Evolutionary conservation across 2,329 filamentous ascomycete genomes (phyloP).

Genomic region (Corniculantispora saksenae): DNA sequence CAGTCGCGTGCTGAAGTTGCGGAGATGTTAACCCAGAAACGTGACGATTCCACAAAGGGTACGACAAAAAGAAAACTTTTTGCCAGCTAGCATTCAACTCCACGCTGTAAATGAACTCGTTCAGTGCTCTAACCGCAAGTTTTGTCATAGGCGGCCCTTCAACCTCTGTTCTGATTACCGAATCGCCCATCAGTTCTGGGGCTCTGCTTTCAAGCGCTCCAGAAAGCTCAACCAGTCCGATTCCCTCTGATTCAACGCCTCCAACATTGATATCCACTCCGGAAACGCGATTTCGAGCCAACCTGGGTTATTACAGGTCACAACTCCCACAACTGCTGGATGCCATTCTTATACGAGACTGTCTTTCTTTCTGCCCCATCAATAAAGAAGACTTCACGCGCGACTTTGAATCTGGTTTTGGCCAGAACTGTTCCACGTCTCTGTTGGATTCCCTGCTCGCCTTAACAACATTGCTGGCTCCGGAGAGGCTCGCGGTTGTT

Average conservation of each 20-base stretch:
- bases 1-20: conserved; percentile 8
- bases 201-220: neutral
- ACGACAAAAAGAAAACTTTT: neutral
- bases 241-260: neutral
- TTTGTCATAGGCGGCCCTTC: neutral
- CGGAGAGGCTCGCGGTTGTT: neutral
- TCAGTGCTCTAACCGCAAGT: neutral
- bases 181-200: neutral
- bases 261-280: neutral
- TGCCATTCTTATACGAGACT: conserved; percentile 4
- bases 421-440: neutral
- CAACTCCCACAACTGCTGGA: conserved; percentile 4
- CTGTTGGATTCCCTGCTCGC: neutral
- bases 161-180: neutral
- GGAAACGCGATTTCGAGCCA: neutral
- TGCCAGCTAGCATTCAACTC: neutral
- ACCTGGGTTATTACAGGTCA: neutral
- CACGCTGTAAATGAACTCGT: neutral
- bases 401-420: neutral
- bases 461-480: neutral
- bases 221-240: neutral
- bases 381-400: neutral
- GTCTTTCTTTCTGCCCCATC: conserved; percentile 2
- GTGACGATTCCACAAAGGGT: neutral
- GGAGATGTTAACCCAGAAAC: neutral